Percentiles rank a stretch among this genome's conserved stretches.
Evolutionary conservation across 768 basidiomycete genomes (phyloP).

Genomic region (Mrakia blollopis): DNA sequence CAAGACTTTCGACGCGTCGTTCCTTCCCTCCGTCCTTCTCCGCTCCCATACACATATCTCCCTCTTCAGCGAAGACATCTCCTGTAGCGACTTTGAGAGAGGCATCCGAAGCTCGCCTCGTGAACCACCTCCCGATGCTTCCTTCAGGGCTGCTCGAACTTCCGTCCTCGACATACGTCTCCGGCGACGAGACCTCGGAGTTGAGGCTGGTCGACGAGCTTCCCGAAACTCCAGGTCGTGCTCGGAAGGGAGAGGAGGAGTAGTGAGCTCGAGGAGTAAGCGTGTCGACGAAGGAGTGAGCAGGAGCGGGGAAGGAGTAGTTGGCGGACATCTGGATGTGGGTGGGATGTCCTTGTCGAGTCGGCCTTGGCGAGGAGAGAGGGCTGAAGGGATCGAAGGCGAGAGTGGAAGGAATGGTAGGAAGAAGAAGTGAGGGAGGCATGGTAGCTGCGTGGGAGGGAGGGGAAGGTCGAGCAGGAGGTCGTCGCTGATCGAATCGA

Average conservation of each 20-base stretch:
- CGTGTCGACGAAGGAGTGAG: slow-evolving; percentile 23
- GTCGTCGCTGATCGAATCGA: background rate
- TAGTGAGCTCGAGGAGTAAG: slow-evolving; percentile 27
- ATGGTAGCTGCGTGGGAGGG: background rate
- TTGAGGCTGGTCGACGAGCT: background rate
- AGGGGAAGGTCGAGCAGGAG: background rate
- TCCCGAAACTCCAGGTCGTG: background rate
- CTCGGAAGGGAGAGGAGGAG: slow-evolving; percentile 7
- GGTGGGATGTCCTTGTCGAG: background rate
- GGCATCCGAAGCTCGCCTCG: background rate
- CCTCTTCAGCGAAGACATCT: background rate
- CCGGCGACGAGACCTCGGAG: background rate
- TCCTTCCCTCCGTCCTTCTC: background rate
- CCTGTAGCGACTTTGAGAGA: background rate
- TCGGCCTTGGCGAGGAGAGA: background rate
- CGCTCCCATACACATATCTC: no score
- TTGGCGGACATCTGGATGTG: slow-evolving; percentile 2
- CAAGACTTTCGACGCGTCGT: background rate
- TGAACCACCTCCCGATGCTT: background rate
- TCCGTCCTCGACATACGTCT: slow-evolving; percentile 10
- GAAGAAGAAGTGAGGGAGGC: background rate
- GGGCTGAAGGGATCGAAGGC: slow-evolving; percentile 7
- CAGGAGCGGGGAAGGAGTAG: slow-evolving; percentile 9
- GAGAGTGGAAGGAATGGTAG: background rate
- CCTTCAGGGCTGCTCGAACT: background rate